Evolutionary conservation across 2,329 filamentous ascomycete genomes (phyloP).

Genomic region (Penicillium sp.): DNA sequence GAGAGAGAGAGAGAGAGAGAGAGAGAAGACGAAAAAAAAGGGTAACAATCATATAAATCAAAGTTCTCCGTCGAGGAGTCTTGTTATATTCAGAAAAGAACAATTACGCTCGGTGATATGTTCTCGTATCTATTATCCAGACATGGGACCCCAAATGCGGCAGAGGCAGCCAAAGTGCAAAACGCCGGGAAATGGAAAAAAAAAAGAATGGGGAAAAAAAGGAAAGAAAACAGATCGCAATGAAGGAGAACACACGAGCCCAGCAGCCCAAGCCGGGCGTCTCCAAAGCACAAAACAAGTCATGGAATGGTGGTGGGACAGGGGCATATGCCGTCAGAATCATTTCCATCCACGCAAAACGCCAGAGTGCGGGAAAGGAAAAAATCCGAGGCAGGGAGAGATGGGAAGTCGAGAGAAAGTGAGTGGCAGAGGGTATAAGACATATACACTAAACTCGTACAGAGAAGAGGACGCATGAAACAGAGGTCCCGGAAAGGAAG

Average conservation of each 20-base stretch:
- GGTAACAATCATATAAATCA: neutral
- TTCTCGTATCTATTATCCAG: neutral
- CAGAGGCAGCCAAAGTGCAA: neutral
- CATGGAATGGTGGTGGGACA: neutral
- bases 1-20: no score
- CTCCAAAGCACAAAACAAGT: neutral
- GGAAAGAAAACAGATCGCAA: neutral
- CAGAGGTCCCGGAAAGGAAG: neutral
- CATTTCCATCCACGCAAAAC: neutral
- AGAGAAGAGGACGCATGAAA: neutral
- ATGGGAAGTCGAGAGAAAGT: neutral
- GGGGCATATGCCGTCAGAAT: neutral
- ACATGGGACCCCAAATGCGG: neutral
- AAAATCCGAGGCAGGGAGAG: neutral
- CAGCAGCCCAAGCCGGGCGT: no score
- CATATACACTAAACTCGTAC: slow-evolving; percentile 1
- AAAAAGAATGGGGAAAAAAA: neutral
- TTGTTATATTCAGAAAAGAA: neutral
- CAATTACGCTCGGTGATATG: neutral
- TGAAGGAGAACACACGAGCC: neutral
- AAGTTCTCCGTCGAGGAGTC: neutral
- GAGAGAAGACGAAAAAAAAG: no score
- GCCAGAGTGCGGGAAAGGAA: neutral
- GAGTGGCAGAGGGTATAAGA: slow-evolving; percentile 1
- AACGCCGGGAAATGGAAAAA: neutral